Evolutionary conservation across 1,139 yeast genomes (phyloP).

Genomic region (Yamadazyma jaroonii): DNA sequence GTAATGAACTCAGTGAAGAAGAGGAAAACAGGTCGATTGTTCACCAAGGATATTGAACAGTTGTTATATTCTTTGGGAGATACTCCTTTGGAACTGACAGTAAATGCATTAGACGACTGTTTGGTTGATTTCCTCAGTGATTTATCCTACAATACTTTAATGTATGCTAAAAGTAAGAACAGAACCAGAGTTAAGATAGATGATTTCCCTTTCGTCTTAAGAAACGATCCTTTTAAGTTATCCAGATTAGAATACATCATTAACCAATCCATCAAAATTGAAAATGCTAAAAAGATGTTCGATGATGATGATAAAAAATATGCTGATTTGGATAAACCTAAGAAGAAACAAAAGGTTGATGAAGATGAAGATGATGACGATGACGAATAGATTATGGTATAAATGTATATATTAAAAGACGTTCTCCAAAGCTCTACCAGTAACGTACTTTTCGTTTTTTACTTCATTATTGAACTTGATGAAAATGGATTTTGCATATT

Average conservation of each 20-base stretch:
- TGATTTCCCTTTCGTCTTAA: slow-evolving; percentile 80
- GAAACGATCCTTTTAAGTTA: slow-evolving; percentile 79
- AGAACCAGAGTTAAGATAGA: slow-evolving; percentile 79
- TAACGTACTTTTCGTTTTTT: slow-evolving; percentile 58
- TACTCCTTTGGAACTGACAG: slow-evolving; percentile 70
- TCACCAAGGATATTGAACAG: slow-evolving; percentile 67
- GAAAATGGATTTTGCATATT: not conserved
- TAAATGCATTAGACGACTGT: slow-evolving; percentile 80
- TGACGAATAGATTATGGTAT: slow-evolving; percentile 9
- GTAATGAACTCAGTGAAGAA: slow-evolving; percentile 15
- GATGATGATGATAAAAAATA: slow-evolving; percentile 47
- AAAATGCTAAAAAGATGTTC: slow-evolving; percentile 78
- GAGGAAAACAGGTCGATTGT: slow-evolving; percentile 41
- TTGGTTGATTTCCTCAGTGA: slow-evolving; percentile 73
- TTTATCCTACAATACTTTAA: slow-evolving; percentile 30
- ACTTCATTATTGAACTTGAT: slow-evolving; percentile 41
- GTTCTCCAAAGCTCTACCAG: slow-evolving; percentile 62
- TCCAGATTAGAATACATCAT: slow-evolving; percentile 83
- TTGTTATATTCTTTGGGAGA: slow-evolving; percentile 86
- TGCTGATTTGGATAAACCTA: slow-evolving; percentile 12
- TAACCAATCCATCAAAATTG: slow-evolving; percentile 69
- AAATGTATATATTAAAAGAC: slow-evolving; percentile 32
- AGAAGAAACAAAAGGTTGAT: slow-evolving; percentile 1
- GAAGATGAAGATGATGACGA: slow-evolving; percentile 41
- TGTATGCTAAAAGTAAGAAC: slow-evolving; percentile 34